Percentiles rank a stretch among this genome's conserved stretches.
phyloP scores from a whole-genome alignment of 2,329 filamentous ascomycete genomes.

The Colletotrichum destructivum region DNA sequence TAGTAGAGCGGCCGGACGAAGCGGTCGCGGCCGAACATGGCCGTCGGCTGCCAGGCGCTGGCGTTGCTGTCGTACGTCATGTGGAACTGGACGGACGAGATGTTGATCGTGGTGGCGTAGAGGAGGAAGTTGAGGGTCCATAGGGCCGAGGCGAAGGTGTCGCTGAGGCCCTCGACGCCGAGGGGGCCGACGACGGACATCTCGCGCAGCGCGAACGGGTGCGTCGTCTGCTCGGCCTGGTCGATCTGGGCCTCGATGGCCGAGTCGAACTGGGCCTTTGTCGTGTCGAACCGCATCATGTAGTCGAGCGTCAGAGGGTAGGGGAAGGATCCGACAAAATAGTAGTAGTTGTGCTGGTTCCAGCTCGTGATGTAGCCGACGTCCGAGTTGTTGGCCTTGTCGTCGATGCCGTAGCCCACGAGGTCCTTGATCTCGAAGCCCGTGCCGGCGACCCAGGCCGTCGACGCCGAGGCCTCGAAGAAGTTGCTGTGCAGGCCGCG shows the following conservation, averaged over 20 bases:
- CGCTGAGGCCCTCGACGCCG: conserved; percentile 32
- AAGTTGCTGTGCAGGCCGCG: conserved; percentile 32
- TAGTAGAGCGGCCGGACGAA: conserved; percentile 39
- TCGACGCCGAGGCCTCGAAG: conserved; percentile 36
- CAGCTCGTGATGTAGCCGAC: conserved; percentile 32
- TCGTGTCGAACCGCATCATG: conserved; percentile 39
- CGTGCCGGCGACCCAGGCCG: conserved; percentile 37
- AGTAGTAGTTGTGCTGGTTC: conserved; percentile 41
- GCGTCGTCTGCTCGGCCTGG: conserved; percentile 26
- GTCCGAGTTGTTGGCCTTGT: conserved; percentile 30
- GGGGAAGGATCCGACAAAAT: conserved; percentile 33
- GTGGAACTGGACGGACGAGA: conserved; percentile 37
- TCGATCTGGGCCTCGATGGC: conserved; percentile 29
- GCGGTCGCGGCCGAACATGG: conserved; percentile 39
- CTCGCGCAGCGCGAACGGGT: conserved; percentile 33
- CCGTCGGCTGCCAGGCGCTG: conserved; percentile 38
- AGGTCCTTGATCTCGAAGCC: conserved; percentile 37
- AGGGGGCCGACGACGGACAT: conserved; percentile 39
- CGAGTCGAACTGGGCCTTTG: conserved; percentile 31
- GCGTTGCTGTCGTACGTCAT: conserved; percentile 39
- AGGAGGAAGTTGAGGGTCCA: conserved; percentile 39
- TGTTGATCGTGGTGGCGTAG: conserved; percentile 37
- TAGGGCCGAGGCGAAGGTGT: conserved; percentile 34
- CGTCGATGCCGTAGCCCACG: conserved; percentile 7
- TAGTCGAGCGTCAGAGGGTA: conserved; percentile 38